Percentiles rank a stretch among this genome's conserved stretches.
Evolutionary conservation across 257 asterid genomes (phyloP).

Genomic region (Rhazya stricta): DNA sequence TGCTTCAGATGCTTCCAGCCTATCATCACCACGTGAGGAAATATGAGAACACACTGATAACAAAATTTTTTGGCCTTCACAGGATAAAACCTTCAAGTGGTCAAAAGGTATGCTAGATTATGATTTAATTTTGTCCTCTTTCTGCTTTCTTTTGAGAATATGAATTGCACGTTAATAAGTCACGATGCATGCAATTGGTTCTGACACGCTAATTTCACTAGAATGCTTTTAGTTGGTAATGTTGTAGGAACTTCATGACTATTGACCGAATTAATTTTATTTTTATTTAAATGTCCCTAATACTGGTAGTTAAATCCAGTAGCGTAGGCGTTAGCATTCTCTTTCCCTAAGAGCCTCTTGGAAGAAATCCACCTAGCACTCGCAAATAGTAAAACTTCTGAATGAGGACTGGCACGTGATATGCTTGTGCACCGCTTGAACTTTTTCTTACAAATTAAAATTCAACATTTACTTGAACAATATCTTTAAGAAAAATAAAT

Average conservation of each 20-base stretch:
- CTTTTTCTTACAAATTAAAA: neutral
- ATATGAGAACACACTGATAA: constrained; percentile 82
- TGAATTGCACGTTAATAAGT: neutral
- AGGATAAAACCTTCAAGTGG: constrained; percentile 93
- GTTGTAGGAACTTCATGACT: neutral
- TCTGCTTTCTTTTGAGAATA: neutral
- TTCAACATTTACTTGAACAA: neutral
- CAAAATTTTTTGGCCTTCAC: constrained; percentile 97
- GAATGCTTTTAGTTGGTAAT: neutral
- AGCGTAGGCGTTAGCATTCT: neutral
- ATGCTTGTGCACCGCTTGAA: neutral
- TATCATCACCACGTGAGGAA: constrained; percentile 72
- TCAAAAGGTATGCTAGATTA: constrained; percentile 61
- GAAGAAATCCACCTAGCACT: constrained; percentile 13
- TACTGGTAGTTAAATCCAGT: neutral
- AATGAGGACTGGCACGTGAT: neutral
- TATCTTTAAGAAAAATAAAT: neutral
- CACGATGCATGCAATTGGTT: constrained; percentile 6
- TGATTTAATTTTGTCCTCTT: neutral
- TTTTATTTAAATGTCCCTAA: neutral
- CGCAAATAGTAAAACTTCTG: neutral
- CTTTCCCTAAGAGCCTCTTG: neutral
- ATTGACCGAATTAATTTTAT: neutral
- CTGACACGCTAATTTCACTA: neutral
- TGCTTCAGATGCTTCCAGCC: constrained; percentile 88